These are phyloP conservation scores for Stephanodiscus minutulus DNA, from an alignment of 108 stramenopile genomes.

Conservation along the genomic window DNA sequence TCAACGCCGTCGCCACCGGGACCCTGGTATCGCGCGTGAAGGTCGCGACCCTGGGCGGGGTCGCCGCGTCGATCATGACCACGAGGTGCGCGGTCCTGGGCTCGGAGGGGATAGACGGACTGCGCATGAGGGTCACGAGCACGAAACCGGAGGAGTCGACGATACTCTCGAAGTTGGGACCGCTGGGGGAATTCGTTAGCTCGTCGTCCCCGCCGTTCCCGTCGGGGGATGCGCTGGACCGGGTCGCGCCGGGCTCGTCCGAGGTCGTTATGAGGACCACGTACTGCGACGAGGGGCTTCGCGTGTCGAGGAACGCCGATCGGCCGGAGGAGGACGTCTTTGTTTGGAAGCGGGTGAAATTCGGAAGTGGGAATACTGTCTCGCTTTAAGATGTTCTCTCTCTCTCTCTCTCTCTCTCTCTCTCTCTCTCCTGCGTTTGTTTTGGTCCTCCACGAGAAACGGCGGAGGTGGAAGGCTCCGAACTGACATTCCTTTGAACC, in stretches of 20 bases:
- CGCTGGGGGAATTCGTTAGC: constrained; percentile 63
- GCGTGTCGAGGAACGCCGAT: constrained; percentile 67
- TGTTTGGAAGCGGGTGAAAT: constrained; percentile 76
- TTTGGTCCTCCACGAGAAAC: too few species aligned
- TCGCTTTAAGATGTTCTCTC: constrained; percentile 21
- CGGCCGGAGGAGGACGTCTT: constrained; percentile 55
- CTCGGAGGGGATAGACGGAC: constrained; percentile 61
- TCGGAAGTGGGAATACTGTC: constrained; percentile 49
- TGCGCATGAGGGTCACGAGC: constrained; percentile 65
- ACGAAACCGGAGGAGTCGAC: constrained; percentile 85
- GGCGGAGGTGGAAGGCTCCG: too few species aligned
- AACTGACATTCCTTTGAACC: too few species aligned
- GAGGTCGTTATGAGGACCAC: constrained; percentile 65
- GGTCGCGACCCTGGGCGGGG: constrained; percentile 81
- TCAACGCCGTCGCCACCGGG: constrained; percentile 38
- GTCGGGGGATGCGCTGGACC: constrained; percentile 75
- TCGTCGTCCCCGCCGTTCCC: constrained; percentile 75
- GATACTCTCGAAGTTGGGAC: constrained; percentile 62
- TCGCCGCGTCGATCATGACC: constrained; percentile 89
- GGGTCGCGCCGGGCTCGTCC: constrained; percentile 64
- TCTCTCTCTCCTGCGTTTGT: too few species aligned
- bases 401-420: too few species aligned
- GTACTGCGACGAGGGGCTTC: constrained; percentile 73
- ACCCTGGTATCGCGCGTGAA: constrained; percentile 77
- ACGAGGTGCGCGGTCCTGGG: constrained; percentile 65